Percentiles rank a stretch among this genome's conserved stretches.
Conservation (phyloP, 1,284 basidiomycete genomes). For the Malassezia arunalokei region DNA sequence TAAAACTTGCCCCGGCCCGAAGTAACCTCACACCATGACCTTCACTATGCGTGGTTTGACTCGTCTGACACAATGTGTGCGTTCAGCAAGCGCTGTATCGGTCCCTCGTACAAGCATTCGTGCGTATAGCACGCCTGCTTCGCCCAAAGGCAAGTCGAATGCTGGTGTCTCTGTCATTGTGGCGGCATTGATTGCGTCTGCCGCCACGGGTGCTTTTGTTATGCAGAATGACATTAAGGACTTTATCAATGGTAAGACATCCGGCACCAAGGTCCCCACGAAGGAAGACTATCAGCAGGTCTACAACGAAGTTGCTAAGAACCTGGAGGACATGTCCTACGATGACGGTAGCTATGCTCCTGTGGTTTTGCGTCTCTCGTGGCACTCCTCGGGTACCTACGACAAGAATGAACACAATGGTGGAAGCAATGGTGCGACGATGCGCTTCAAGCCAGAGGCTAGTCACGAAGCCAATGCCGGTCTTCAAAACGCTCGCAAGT, state of each 20-base stretch:
- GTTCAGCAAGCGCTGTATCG: neutral
- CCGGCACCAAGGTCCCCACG: neutral
- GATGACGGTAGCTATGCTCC: slow-evolving; percentile 43
- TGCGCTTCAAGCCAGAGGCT: slow-evolving; percentile 48
- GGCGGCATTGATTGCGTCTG: slow-evolving; percentile 8
- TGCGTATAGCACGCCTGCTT: slow-evolving; percentile 20
- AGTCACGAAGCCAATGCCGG: slow-evolving; percentile 46
- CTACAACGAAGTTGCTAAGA: slow-evolving; percentile 41
- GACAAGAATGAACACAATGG: slow-evolving; percentile 48
- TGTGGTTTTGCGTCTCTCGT: slow-evolving; percentile 41
- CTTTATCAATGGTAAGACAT: slow-evolving; percentile 7
- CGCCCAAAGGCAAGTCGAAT: neutral
- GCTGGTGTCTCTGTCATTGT: neutral
- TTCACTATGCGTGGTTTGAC: too few species aligned
- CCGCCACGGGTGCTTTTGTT: slow-evolving; percentile 14
- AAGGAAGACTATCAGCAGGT: slow-evolving; percentile 41
- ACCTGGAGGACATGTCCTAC: slow-evolving; percentile 38
- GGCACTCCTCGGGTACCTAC: slow-evolving; percentile 42
- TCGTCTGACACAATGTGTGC: too few species aligned
- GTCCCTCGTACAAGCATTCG: slow-evolving; percentile 10
- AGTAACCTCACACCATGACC: too few species aligned
- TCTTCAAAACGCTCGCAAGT: slow-evolving; percentile 51
- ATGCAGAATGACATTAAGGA: slow-evolving; percentile 7
- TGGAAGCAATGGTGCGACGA: slow-evolving; percentile 50
- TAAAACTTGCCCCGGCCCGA: too few species aligned